phyloP scores from a whole-genome alignment of 1,284 basidiomycete species.

The Anthracocystis panici-leucophaei region DNA sequence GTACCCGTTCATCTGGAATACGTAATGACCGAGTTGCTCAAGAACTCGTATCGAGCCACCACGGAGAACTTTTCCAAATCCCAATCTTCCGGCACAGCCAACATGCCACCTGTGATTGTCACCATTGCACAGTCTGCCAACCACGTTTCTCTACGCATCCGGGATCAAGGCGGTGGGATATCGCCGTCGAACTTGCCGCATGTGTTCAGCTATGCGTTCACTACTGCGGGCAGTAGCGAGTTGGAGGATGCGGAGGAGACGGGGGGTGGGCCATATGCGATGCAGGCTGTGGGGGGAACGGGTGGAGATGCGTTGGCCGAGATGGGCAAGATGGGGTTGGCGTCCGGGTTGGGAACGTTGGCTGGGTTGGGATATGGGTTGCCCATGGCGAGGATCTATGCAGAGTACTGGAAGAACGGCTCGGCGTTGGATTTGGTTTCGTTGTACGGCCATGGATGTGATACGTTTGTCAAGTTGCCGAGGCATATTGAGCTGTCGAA shows the following conservation, averaged over 20 bases:
- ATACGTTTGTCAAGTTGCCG: constrained; percentile 61
- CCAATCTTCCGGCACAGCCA: constrained; percentile 4
- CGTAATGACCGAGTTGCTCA: constrained; percentile 76
- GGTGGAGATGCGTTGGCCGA: constrained; percentile 75
- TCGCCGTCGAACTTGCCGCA: constrained; percentile 79
- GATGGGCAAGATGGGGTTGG: constrained; percentile 77
- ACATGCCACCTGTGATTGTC: constrained; percentile 75
- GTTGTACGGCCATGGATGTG: constrained; percentile 56
- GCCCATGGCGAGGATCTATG: constrained; percentile 85
- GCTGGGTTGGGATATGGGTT: constrained; percentile 79
- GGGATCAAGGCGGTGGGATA: constrained; percentile 88
- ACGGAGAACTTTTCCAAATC: constrained; percentile 55
- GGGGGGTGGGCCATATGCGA: constrained; percentile 79
- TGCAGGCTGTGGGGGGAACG: constrained; percentile 74
- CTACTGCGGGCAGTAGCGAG: constrained; percentile 78
- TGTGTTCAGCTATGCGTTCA: constrained; percentile 91
- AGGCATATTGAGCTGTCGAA: constrained; percentile 55
- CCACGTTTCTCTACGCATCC: constrained; percentile 81
- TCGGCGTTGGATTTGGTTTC: constrained; percentile 35
- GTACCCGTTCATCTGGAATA: constrained; percentile 90
- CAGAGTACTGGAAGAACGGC: constrained; percentile 70
- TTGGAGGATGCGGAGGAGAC: constrained; percentile 75
- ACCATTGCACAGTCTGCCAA: constrained; percentile 76
- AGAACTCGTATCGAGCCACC: constrained; percentile 89
- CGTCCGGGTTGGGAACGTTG: constrained; percentile 80